Base-by-base conservation (phyloP, 305 asterid genomes). In the Stenogyne calaminthoides region DNA sequence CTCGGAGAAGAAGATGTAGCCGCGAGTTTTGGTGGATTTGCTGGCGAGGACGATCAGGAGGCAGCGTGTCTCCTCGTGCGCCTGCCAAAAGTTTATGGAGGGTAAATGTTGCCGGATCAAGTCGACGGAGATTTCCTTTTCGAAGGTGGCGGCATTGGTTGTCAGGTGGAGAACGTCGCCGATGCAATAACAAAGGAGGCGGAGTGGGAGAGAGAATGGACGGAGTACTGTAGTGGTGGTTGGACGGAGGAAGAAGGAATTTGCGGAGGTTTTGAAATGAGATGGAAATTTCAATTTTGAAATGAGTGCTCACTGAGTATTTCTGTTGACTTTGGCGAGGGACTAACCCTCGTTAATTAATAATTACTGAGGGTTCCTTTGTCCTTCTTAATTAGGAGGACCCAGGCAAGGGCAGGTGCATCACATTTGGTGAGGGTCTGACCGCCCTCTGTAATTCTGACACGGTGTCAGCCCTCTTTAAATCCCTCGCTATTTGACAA, bases 11-110 rank as follows among this genome's bases (percentile, higher is more conserved):
- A 91, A 94, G 0, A 94, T 96, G 80, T 94, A 94, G 6, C 95
- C 97, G 29, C 99, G 84, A 22, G 82, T 88, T 71, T 56, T 67
- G 5, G 97, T 90, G 40, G 89, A 80, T 59, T 94, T 97, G 1
- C 99, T 97, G 12, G 99, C 93, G n/a, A 94, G 86, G 40, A 74
- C 80, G 44, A 91, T 91, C 22, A 94, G 84, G 1, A 94, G 91
- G 73, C 97, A 88, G 19, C 99, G 96, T 3, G 97, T 94, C 73
- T 89, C 99, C 71, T 94, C 97, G 78, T 94, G 97, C 5, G 99
- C 99, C 70, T 82, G 81, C n/a, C 90, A 82, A 88, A 86, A 87
- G 83, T 94, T 77, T 10, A 76, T 64, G 7, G 85, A 1, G 19
- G 87, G 19, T 7, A 94, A 70, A 47, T 81, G 89, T 0, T 85